These are phyloP conservation scores for Parasitella parasitica DNA, from an alignment of 371 early-diverging fungal genomes.

Conservation along the genomic window DNA sequence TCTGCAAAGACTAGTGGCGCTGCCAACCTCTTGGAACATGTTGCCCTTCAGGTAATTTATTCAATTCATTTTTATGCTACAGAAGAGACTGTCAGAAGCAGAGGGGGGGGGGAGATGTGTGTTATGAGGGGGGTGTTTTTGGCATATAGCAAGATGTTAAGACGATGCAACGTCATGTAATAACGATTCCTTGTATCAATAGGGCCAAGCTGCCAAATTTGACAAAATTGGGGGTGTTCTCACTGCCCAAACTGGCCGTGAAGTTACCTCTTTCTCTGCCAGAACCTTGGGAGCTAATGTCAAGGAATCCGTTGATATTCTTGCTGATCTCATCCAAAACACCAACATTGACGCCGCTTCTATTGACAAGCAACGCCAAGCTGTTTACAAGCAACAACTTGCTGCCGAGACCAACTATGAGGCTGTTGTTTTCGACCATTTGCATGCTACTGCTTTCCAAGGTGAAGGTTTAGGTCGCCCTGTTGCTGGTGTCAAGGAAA, in stretches of 20 bases:
- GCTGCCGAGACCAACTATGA: constrained; percentile 89
- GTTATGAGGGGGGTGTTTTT: neutral
- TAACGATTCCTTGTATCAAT: neutral
- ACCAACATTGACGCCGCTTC: constrained; percentile 87
- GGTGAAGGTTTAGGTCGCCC: constrained; percentile 84
- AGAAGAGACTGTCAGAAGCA: neutral
- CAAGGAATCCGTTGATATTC: constrained; percentile 77
- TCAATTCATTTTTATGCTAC: neutral
- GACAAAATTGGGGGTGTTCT: constrained; percentile 95
- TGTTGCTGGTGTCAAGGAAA: constrained; percentile 84
- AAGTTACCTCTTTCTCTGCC: constrained; percentile 93
- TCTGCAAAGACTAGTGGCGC: constrained; percentile 77
- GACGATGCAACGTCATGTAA: neutral
- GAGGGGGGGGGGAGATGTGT: neutral
- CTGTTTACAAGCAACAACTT: constrained; percentile 87
- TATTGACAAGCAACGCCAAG: constrained; percentile 83
- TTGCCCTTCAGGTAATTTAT: constrained; percentile 88
- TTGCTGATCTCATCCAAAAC: constrained; percentile 89
- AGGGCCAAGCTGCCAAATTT: constrained; percentile 66
- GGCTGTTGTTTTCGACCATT: constrained; percentile 85
- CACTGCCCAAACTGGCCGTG: constrained; percentile 94
- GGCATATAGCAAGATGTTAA: neutral
- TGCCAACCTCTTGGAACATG: constrained; percentile 96
- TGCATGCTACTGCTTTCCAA: constrained; percentile 95
- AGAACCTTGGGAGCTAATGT: constrained; percentile 83